These are phyloP conservation scores for Aschersonia sp. DNA, from an alignment of 2,329 filamentous ascomycete species.

Conservation along the genomic window DNA sequence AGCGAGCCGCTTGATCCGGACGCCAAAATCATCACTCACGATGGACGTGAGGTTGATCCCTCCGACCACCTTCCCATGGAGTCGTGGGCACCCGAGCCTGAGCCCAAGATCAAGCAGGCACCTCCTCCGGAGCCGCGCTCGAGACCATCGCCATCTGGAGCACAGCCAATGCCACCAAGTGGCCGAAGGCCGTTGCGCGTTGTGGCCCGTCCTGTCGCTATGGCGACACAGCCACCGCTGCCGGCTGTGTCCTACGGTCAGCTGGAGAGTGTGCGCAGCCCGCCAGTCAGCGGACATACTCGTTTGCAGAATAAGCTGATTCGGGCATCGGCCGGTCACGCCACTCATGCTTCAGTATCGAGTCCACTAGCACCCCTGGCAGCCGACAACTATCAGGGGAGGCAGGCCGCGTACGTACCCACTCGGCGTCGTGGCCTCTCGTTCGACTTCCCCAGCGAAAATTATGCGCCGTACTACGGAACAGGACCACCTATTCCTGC, in stretches of 20 bases:
- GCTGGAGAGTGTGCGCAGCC: constrained; percentile 17
- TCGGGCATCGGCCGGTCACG: constrained; percentile 25
- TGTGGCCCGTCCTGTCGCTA: constrained; percentile 32
- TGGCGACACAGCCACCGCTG: constrained; percentile 17
- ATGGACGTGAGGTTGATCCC: constrained; percentile 65
- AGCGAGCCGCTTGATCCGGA: constrained; percentile 34
- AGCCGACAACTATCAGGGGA: constrained; percentile 34
- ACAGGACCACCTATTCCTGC: constrained; percentile 48
- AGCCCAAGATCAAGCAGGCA: constrained; percentile 25
- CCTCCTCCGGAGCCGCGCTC: constrained; percentile 17
- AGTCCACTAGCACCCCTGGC: constrained; percentile 39
- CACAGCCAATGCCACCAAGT: constrained; percentile 34
- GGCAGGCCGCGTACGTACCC: constrained; percentile 17
- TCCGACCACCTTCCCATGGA: constrained; percentile 69
- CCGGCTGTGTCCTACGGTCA: constrained; percentile 12
- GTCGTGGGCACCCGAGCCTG: constrained; percentile 64
- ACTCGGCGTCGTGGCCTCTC: constrained; percentile 27
- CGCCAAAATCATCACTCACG: constrained; percentile 61
- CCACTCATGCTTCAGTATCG: constrained; percentile 19
- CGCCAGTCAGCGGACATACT: constrained; percentile 31
- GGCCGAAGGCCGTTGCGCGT: constrained; percentile 38
- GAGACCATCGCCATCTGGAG: constrained; percentile 34
- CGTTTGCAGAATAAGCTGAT: constrained; percentile 51
- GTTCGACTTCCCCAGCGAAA: constrained; percentile 40
- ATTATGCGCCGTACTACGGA: constrained; percentile 27